Base-by-base conservation (phyloP, 179 eudicot genomes). In the Beta corolliflora region DNA sequence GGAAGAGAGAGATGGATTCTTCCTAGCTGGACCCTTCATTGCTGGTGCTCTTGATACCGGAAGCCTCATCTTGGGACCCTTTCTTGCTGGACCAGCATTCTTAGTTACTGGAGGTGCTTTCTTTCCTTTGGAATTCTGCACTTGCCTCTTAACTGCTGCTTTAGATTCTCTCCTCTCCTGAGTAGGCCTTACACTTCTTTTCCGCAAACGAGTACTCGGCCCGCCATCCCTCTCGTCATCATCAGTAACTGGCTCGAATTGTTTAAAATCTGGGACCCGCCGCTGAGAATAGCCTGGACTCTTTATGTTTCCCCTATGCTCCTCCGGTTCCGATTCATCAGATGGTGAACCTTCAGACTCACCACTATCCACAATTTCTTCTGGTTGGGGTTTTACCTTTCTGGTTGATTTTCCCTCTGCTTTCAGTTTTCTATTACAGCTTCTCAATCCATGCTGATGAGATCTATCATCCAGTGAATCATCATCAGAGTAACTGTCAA, bases 141-240 rank as follows among this genome's bases (percentile, higher is more conserved):
- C 77, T 46, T 69, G 94, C 86, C 83, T 89, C 78, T 79, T 89
- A 41, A 74, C 52, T 5, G 76, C 65, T 23, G 89, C 77, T 70
- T 90, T 89, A 31, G 82, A 59, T 83, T 87, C 88, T 23, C 70
- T 65, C 56, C 86, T 86, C 41, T 84, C 85, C 73, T 83, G 54
- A 11, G 76, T 68, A 23, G 88, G 85, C 87, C 89, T 91, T 31
- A 80, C 19, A 71, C 82, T 80, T 82, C 92, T 85, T 86, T 84
- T 92, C 81, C 98, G 87, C 36, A 93, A 90, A 45, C 98, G 93
- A 16, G 94, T 87, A 87, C 94, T 90, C 8, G 98, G 97, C 72
- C 96, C 95, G 14, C 92, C 93, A 59, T 86, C 93, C 70, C 64
- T 45, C 84, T 90, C 93, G 14, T 85, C 89, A 48, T 87, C 89